Evolutionary conservation across 441 rosid genomes (phyloP), one percentile per base, ranked within the genome.

Genomic region (Hura crepitans): DNA sequence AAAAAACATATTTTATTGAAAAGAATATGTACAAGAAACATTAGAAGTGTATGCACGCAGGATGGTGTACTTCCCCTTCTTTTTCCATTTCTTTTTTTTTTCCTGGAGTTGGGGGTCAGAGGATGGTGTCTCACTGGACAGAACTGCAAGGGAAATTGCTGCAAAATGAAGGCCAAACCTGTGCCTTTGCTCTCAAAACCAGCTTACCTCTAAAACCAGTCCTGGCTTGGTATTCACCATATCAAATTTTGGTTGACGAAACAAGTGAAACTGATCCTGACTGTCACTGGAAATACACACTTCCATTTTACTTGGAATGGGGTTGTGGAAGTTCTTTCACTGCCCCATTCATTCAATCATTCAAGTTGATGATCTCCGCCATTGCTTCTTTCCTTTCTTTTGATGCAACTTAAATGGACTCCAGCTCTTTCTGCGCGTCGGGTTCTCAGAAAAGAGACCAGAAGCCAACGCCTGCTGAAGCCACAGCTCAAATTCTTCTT

Each of bases 401-500:
- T 87, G 98, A 77, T 82, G 78, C 76, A 90, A 79, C 82, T 96
- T 96, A 81, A 96, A 96, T 10, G 97, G 98, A 69, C 98, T 91
- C 99, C 99, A 96, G 79, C 96, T 96, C 80, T 91, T 93, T 77
- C 93, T 86, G n/a, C 97, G 94, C 73, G 86, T 85, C 6, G 97
- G 83, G 57, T 96, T 86, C 78, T 96, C 99, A 6, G 89, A 91
- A 53, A 96, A 96, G 69, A 93, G 89, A 62, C 99, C 99, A 25
- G 97, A 88, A 67, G 97, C 98, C 50, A 96, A 80, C 33, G 96
- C 98, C 71, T 93, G 97, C 81, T 91, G 96, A 73, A 91, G 93
- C 98, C 99, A 93, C 39, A 88, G 68, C 77, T 93, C 97, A 27
- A 96, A 93, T 80, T 91, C 97, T 59, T 90, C 98, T 6, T 90